Evolutionary conservation across 192 early-diverging fungal species (phyloP).

Genomic region (Powellomyces hirtus): DNA sequence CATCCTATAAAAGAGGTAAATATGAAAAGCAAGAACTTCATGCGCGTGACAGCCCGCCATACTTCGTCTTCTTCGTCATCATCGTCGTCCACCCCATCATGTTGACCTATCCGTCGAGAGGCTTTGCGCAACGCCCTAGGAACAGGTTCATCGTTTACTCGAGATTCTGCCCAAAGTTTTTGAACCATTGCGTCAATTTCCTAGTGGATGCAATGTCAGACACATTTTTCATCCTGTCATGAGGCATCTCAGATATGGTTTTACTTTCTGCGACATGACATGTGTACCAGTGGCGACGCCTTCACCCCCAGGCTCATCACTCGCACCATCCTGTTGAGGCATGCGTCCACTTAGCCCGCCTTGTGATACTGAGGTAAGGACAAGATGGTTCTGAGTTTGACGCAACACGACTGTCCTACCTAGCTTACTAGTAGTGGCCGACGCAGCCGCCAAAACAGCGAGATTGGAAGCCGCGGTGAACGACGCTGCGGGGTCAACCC

Average conservation of each 20-base stretch:
- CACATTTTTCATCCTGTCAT: too few relatives aligned
- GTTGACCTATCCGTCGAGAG: conserved; percentile 32
- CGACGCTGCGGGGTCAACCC: background rate
- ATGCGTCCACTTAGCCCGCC: too few relatives aligned
- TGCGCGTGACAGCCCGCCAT: background rate
- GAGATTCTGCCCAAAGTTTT: conserved; percentile 16
- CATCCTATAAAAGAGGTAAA: conserved; percentile 12
- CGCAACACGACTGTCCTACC: too few relatives aligned
- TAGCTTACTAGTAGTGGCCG: background rate
- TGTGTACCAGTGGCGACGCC: too few relatives aligned
- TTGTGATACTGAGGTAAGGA: too few relatives aligned
- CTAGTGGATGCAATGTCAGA: conserved; percentile 23
- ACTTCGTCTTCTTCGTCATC: conserved; percentile 49
- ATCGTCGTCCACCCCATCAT: conserved; percentile 43
- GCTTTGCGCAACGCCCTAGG: background rate
- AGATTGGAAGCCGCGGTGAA: background rate
- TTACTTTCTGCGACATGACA: too few relatives aligned
- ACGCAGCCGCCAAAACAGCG: background rate
- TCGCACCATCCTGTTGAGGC: conserved; percentile 12
- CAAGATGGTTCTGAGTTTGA: too few relatives aligned
- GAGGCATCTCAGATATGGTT: too few relatives aligned
- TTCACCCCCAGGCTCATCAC: background rate
- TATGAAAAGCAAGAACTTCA: background rate
- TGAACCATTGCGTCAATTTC: conserved; percentile 10
- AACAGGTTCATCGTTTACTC: conserved; percentile 34